Conservation (phyloP, 2,329 filamentous ascomycete species). For the Cytospora mali region DNA sequence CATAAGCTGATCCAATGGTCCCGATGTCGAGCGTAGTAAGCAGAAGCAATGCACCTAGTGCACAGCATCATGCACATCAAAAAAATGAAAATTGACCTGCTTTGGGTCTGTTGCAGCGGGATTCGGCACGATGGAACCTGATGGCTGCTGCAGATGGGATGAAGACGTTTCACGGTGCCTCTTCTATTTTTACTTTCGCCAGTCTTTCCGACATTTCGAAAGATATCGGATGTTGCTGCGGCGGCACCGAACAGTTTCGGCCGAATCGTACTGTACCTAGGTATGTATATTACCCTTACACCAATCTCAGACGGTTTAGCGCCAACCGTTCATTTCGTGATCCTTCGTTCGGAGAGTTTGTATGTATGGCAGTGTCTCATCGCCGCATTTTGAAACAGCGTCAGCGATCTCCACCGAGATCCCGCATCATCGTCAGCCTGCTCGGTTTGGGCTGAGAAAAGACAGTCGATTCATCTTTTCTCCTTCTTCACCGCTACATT, state of each 20-base stretch:
- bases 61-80: background rate
- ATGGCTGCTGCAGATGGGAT: background rate
- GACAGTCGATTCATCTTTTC: background rate
- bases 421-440: background rate
- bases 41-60: background rate
- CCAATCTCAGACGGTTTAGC: background rate
- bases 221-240: background rate
- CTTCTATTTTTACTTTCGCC: background rate
- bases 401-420: background rate
- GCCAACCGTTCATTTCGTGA: background rate
- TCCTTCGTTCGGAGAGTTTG: background rate
- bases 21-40: background rate
- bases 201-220: background rate
- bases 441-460: background rate
- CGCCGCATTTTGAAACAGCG: background rate
- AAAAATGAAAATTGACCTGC: background rate
- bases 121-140: background rate
- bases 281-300: background rate
- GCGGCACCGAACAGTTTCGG: background rate
- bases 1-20: background rate
- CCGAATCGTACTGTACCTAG: background rate
- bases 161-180: background rate
- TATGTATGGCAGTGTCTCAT: background rate
- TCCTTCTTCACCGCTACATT: background rate
- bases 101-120: background rate